A percentile compares a stretch with the other conserved stretches of the same genome.
Conservation (phyloP, 169 alveolate genomes). For the Plasmodium relictum region DNA sequence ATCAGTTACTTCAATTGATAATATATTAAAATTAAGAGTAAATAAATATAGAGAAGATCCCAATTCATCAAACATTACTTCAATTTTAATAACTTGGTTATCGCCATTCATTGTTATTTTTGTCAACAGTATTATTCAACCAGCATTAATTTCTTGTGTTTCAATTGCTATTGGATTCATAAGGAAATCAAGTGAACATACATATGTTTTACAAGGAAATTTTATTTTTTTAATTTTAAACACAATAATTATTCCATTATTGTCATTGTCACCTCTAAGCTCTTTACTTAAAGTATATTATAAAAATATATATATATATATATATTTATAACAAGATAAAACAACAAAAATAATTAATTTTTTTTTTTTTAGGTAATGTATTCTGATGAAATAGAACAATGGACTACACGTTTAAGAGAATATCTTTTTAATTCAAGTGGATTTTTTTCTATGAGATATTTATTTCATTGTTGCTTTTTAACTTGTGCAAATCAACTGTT, state of each 20-base stretch:
- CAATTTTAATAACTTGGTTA: constrained; percentile 59
- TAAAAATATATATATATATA: background rate
- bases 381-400: constrained; percentile 62
- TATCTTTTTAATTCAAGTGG: constrained; percentile 73
- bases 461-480: constrained; percentile 64
- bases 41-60: constrained; percentile 56
- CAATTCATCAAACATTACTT: constrained; percentile 32
- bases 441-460: constrained; percentile 66
- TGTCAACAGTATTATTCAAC: constrained; percentile 70
- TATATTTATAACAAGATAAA: background rate
- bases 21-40: constrained; percentile 31
- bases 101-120: constrained; percentile 73
- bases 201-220: constrained; percentile 61
- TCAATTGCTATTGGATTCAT: constrained; percentile 66
- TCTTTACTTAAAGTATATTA: constrained; percentile 45
- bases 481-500: constrained; percentile 72
- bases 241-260: constrained; percentile 61
- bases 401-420: constrained; percentile 62
- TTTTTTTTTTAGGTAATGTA: constrained; percentile 45
- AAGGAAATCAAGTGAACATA: constrained; percentile 72
- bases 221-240: constrained; percentile 69
- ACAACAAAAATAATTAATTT: too few species aligned
- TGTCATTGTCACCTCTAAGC: constrained; percentile 54
- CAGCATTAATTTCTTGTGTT: constrained; percentile 55
- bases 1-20: constrained; percentile 60